Percentiles rank a stretch among this genome's conserved stretches.
phyloP scores from a whole-genome alignment of 2,329 filamentous ascomycete genomes.

The Fusarium tuaranense region DNA sequence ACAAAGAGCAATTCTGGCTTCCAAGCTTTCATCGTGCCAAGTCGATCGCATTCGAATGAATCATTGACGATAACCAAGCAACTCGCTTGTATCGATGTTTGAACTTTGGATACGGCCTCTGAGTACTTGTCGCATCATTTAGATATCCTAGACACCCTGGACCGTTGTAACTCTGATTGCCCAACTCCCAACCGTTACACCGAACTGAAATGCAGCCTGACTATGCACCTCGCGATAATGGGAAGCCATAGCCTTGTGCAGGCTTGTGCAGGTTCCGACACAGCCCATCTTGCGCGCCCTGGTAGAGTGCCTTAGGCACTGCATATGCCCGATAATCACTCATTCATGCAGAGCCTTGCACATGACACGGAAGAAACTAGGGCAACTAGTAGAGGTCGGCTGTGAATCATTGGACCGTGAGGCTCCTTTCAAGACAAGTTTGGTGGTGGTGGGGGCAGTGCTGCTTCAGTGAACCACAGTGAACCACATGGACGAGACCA shows the following conservation, averaged over 20 bases:
- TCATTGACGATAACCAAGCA: background rate
- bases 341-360: background rate
- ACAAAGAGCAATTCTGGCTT: background rate
- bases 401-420: conserved; percentile 22
- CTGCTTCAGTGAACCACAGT: background rate
- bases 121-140: background rate
- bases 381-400: background rate
- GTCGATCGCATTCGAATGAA: background rate
- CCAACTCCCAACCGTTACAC: background rate
- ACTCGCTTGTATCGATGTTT: background rate
- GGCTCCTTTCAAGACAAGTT: background rate
- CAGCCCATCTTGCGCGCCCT: conserved; percentile 3
- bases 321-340: conserved; percentile 9
- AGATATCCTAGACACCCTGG: background rate
- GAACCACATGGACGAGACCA: background rate
- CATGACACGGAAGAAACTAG: conserved; percentile 3
- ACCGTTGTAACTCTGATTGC: background rate
- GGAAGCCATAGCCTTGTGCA: conserved; percentile 1
- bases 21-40: background rate
- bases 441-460: conserved; percentile 1
- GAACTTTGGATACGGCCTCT: background rate
- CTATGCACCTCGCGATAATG: background rate
- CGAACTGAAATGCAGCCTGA: background rate
- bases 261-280: background rate
- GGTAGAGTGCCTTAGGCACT: conserved; percentile 8